Evolutionary conservation across 768 basidiomycete species (phyloP), one percentile per base, ranked within the genome.

Genomic region (Hemileccinum rubropunctum): DNA sequence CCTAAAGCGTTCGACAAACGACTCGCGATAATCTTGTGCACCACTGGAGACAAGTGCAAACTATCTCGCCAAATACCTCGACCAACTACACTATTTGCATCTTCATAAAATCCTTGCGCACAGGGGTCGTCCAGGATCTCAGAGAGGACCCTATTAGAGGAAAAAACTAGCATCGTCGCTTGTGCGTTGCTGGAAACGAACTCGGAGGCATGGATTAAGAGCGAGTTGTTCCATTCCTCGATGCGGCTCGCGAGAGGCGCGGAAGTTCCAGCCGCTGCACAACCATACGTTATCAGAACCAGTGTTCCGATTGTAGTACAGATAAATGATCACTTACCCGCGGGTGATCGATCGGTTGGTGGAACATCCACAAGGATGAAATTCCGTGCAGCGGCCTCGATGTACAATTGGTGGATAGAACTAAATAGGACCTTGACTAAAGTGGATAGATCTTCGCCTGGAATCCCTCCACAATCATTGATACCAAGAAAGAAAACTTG

Each of bases 1-100:
- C 18, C 42, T 26, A 48, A 23, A 15, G 39, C 18, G 18, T 21
- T 54, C 37, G 20, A 48, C 21, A 54, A 26, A 28, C 37, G 45
- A 27, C 55, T 48, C 1, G 70, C 71, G 12, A 73, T 39, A 18
- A 74, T 56, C 20, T 51, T 45, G 37, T 74, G 74, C 12, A 73
- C 65, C 2, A 45, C 59, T 0, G 43, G 40, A 14, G 75, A 69
- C 35, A 71, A 45, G 54, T 75, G 74, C 43, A 76, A 45, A n/a
- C 62, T 48, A 50, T 75, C 75, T 26, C 35, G 45, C 74, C 74
- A 76, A 30, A 75, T 71, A 2, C 49, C 60, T 11, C 40, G 37
- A 20, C 54, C 52, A 27, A 41, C 47, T 10, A 34, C 15, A 18
- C 5, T n/a, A 28, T 17, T 33, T n/a, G 46, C 54, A 20, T 13